Conservation (phyloP, 2,329 filamentous ascomycete genomes). For the Ophiostoma ips region DNA sequence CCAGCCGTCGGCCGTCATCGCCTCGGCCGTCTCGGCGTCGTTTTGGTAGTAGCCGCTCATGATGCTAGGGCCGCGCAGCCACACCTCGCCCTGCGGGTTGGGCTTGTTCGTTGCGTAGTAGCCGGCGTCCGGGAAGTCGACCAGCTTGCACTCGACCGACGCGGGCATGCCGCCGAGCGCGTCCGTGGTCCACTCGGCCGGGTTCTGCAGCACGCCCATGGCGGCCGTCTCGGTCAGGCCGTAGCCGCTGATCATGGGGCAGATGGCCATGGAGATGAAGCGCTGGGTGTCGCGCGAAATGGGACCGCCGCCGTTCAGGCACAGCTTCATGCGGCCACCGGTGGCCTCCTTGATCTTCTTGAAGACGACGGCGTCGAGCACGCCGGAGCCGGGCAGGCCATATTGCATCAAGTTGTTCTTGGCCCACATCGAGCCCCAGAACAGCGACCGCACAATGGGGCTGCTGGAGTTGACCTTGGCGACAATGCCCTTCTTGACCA, state of each 20-base stretch:
- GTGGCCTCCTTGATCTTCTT: slow-evolving; percentile 87
- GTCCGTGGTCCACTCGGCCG: slow-evolving; percentile 61
- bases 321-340: slow-evolving; percentile 64
- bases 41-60: slow-evolving; percentile 64
- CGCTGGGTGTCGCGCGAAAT: slow-evolving; percentile 72
- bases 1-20: slow-evolving; percentile 63
- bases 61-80: slow-evolving; percentile 66
- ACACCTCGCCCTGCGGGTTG: slow-evolving; percentile 70
- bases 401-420: slow-evolving; percentile 36
- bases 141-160: slow-evolving; percentile 68
- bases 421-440: slow-evolving; percentile 46
- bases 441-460: slow-evolving; percentile 57
- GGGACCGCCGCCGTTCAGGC: slow-evolving; percentile 76
- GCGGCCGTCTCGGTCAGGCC: slow-evolving; percentile 75
- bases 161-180: slow-evolving; percentile 62
- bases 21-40: slow-evolving; percentile 57
- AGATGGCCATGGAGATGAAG: slow-evolving; percentile 80
- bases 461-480: slow-evolving; percentile 59
- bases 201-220: slow-evolving; percentile 63
- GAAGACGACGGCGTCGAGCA: slow-evolving; percentile 71
- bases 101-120: slow-evolving; percentile 66
- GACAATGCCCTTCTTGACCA: slow-evolving; percentile 80
- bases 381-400: slow-evolving; percentile 49
- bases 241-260: slow-evolving; percentile 81
- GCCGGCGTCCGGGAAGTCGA: slow-evolving; percentile 72